Evolutionary conservation across 139 green algal genomes (phyloP), one percentile per base, ranked within the genome.

Genomic region (Chlorella sp.): DNA sequence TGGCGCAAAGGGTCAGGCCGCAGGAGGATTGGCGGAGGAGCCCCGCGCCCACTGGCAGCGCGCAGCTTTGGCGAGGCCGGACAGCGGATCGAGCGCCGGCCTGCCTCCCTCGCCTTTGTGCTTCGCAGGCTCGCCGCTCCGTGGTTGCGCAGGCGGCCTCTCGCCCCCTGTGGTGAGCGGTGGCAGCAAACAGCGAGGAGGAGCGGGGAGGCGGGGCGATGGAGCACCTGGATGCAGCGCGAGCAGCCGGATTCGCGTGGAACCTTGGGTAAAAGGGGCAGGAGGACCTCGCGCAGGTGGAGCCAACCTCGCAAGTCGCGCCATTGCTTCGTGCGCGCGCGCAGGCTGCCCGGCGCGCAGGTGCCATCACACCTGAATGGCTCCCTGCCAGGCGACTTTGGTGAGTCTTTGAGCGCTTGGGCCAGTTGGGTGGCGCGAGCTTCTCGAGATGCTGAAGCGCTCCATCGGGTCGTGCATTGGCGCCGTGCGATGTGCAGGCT

Each of bases 321-420:
- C 17, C 42, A 17, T 20, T 31, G 55, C 55, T 31, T 64, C 24
- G 55, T 27, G 5, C 31, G 3, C 60, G 27, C 29, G 26, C 60
- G 32, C 63, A 69, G 85, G 85, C 73, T 84, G 70, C 85, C 85
- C 14, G 85, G 85, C n/a, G 55, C 51, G 26, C 32, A 84, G 59
- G 75, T 78, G 55, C 85, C 85, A 1, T 35, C 70, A 20, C 79
- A 89, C 82, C 85, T 89, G 59, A 79, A 81, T 33, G 75, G 74
- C 49, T 73, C 33, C 31, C 71, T 82, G 49, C 23, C 55, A 34
- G 82, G 81, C 35, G 81, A 88, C 81, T 87, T 84, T 62, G 80
- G 86, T 61, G 32, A 61, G 32, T 49, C 31, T 55, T 55, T 17
- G 10, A 10, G 42, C 10, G 10, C 42, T 55, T 17, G 10, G 42